phyloP scores from a whole-genome alignment of 352 stramenopile genomes.

The Albugo laibachii region DNA sequence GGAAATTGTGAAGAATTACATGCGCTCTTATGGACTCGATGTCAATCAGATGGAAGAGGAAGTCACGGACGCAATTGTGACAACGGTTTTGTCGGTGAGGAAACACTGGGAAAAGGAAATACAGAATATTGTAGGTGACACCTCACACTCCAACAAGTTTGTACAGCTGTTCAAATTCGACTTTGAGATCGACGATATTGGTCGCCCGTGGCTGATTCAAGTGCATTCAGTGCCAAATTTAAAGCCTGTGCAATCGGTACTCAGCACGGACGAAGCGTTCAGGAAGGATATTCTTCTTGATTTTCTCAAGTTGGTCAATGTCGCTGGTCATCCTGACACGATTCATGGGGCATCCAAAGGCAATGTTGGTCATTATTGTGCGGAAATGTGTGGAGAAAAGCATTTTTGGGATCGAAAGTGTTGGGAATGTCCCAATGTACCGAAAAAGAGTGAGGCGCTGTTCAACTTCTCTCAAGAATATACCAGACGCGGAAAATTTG shows the following conservation, averaged over 20 bases:
- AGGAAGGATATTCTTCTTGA: slow-evolving; percentile 43
- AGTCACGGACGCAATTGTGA: slow-evolving; percentile 40
- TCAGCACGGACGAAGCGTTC: slow-evolving; percentile 50
- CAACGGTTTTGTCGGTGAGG: slow-evolving; percentile 33
- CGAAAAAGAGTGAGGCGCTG: slow-evolving; percentile 25
- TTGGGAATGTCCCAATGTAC: slow-evolving; percentile 44
- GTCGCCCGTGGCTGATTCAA: slow-evolving; percentile 92
- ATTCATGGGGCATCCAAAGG: slow-evolving; percentile 18
- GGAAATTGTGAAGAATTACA: slow-evolving; percentile 37
- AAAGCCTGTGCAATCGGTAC: slow-evolving; percentile 18
- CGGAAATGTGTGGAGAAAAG: slow-evolving; percentile 1
- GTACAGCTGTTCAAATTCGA: slow-evolving; percentile 93
- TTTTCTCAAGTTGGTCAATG: slow-evolving; percentile 40
- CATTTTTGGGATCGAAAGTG: slow-evolving; percentile 43
- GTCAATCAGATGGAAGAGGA: slow-evolving; percentile 40
- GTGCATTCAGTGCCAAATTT: slow-evolving; percentile 47
- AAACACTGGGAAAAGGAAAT: slow-evolving; percentile 25
- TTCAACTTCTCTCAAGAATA: slow-evolving; percentile 41
- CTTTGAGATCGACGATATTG: slow-evolving; percentile 86
- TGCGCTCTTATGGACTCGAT: slow-evolving; percentile 35
- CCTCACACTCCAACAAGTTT: slow-evolving; percentile 32
- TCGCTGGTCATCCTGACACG: slow-evolving; percentile 39
- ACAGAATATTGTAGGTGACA: slow-evolving; percentile 16
- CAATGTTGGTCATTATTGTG: no score
- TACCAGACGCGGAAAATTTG: slow-evolving; percentile 39